Conservation (phyloP, 129 eudicot genomes). For the Flaveria robusta region DNA sequence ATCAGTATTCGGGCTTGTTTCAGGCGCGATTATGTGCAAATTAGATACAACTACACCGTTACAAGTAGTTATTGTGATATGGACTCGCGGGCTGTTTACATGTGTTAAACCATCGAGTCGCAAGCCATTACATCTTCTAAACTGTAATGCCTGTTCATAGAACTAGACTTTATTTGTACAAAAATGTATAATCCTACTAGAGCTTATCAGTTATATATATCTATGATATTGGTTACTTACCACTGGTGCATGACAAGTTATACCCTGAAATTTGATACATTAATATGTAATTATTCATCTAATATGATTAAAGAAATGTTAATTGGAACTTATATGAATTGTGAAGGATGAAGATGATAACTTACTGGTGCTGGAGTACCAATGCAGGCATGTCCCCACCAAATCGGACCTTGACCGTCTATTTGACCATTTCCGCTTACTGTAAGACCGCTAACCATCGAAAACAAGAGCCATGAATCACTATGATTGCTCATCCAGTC, state of each 20-base stretch:
- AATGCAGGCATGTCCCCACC: constrained; percentile 62
- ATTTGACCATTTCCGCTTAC: constrained; percentile 53
- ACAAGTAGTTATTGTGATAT: constrained; percentile 46
- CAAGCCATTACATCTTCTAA: constrained; percentile 56
- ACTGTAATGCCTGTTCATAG: constrained; percentile 50
- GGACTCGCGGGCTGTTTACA: constrained; percentile 59
- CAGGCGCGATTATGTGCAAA: constrained; percentile 60
- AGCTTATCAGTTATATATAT: too few relatives aligned
- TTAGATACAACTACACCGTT: constrained; percentile 48
- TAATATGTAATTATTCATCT: constrained; percentile 4
- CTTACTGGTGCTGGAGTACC: constrained; percentile 44
- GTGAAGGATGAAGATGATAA: neutral
- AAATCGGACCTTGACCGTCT: constrained; percentile 58
- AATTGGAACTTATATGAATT: neutral
- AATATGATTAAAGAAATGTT: neutral
- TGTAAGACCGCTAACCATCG: constrained; percentile 42
- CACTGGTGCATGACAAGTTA: constrained; percentile 59
- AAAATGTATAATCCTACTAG: neutral
- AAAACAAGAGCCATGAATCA: constrained; percentile 52
- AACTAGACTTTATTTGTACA: neutral
- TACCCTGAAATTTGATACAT: constrained; percentile 40
- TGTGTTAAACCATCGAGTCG: constrained; percentile 53
- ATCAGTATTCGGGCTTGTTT: constrained; percentile 74
- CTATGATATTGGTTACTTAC: constrained; percentile 42
- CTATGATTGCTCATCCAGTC: constrained; percentile 36